Conservation (phyloP, 345 rosid genomes). For the Toxicodendron radicans region DNA sequence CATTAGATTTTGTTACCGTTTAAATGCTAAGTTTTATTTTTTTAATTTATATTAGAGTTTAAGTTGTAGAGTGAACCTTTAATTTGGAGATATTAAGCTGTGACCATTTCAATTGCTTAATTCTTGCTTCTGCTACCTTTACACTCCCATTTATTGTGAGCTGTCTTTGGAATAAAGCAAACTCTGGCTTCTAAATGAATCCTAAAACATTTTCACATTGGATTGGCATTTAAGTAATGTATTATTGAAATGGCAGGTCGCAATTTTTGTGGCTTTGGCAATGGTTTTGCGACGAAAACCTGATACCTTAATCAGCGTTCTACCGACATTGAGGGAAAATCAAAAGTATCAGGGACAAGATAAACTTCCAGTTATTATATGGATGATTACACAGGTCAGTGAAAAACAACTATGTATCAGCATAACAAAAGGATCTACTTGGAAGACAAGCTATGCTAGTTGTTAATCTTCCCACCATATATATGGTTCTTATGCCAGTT, state of each 20-base stretch:
- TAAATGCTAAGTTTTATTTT: too few relatives aligned
- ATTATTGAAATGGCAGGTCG: constrained; percentile 48
- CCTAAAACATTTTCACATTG: not conserved
- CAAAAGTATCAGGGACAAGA: constrained; percentile 78
- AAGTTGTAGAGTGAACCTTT: not conserved
- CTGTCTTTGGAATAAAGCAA: not conserved
- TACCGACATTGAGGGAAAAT: constrained; percentile 59
- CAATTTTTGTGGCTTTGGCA: constrained; percentile 70
- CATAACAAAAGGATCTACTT: not conserved
- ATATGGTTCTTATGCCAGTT: constrained; percentile 12
- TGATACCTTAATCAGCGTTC: constrained; percentile 55
- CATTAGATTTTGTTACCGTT: not conserved
- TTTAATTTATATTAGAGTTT: not conserved
- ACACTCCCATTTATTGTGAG: not conserved
- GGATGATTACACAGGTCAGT: constrained; percentile 77
- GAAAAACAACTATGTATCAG: not conserved
- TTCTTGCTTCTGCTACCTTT: not conserved
- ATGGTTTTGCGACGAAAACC: constrained; percentile 76
- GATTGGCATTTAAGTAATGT: constrained; percentile 6
- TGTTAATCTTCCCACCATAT: not conserved
- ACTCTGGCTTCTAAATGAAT: not conserved
- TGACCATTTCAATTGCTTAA: not conserved
- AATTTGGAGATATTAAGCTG: constrained; percentile 3
- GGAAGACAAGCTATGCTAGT: not conserved
- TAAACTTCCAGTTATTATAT: constrained; percentile 61